A percentile compares a stretch with the other conserved stretches of the same genome.
Conservation (phyloP, 345 rosid species). For the Gossypium turneri region DNA sequence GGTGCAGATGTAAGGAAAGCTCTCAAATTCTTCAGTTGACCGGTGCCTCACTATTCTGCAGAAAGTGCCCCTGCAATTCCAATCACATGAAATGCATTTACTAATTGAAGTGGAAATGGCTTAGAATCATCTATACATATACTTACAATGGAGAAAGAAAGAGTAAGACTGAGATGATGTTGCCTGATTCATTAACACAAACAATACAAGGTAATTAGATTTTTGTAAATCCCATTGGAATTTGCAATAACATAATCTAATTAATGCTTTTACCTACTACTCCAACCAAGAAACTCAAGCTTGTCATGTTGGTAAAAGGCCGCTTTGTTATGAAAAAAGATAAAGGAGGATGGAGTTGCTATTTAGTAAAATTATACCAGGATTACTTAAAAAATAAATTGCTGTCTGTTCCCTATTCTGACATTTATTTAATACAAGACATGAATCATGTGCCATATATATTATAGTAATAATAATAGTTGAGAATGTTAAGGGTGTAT, state of each 20-base stretch:
- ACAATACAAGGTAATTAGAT: background rate
- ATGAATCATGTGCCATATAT: background rate
- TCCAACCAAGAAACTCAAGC: slow-evolving; percentile 15
- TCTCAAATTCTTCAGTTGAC: slow-evolving; percentile 19
- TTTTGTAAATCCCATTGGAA: background rate
- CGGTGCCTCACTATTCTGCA: slow-evolving; percentile 10
- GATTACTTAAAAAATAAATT: background rate
- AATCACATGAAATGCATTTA: background rate
- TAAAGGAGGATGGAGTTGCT: background rate
- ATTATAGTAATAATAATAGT: too few relatives aligned
- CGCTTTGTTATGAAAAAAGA: background rate
- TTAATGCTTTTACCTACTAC: slow-evolving; percentile 1
- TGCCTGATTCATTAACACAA: slow-evolving; percentile 5
- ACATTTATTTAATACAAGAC: background rate
- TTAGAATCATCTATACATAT: too few relatives aligned
- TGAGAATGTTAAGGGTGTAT: too few relatives aligned
- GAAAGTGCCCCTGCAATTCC: slow-evolving; percentile 5
- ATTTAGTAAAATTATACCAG: background rate
- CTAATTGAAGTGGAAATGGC: background rate
- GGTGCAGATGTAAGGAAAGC: slow-evolving; percentile 20
- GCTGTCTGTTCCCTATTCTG: background rate
- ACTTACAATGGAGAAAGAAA: slow-evolving; percentile 22
- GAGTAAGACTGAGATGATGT: slow-evolving; percentile 15
- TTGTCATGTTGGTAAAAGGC: background rate
- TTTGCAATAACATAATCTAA: background rate